Conservation (phyloP, 148 eudicot genomes). For the Cornus suecica region DNA sequence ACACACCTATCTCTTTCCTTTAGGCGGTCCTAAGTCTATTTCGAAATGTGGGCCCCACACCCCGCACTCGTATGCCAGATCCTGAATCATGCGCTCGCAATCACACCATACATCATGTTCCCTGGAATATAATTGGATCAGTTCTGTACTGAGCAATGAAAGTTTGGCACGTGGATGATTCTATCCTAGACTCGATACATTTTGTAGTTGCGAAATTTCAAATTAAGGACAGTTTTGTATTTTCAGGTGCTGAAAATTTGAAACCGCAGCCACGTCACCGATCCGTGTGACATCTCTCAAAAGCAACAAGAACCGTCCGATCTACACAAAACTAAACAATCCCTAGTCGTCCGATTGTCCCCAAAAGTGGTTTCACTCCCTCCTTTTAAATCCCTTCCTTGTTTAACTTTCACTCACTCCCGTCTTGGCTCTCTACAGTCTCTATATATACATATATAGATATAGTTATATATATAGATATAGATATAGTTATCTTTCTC, state of each 20-base stretch:
- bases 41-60: background rate
- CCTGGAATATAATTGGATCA: background rate
- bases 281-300: background rate
- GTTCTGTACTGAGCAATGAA: background rate
- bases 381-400: constrained; percentile 20
- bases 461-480: too few species aligned
- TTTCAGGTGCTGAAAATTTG: background rate
- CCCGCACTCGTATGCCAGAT: background rate
- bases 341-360: too few species aligned
- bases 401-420: background rate
- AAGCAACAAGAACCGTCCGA: background rate
- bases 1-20: background rate
- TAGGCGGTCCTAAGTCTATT: background rate
- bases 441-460: too few species aligned
- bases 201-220: background rate
- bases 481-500: constrained; percentile 8
- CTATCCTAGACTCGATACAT: background rate
- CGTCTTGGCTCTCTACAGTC: constrained; percentile 6
- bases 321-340: background rate
- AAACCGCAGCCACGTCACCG: background rate
- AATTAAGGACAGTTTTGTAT: background rate
- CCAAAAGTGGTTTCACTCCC: constrained; percentile 1
- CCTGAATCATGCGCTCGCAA: background rate
- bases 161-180: background rate
- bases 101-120: background rate